Evolutionary conservation across 2,329 filamentous ascomycete genomes (phyloP), one percentile per base, ranked within the genome.

Genomic region (Microdochium bolleyi): DNA sequence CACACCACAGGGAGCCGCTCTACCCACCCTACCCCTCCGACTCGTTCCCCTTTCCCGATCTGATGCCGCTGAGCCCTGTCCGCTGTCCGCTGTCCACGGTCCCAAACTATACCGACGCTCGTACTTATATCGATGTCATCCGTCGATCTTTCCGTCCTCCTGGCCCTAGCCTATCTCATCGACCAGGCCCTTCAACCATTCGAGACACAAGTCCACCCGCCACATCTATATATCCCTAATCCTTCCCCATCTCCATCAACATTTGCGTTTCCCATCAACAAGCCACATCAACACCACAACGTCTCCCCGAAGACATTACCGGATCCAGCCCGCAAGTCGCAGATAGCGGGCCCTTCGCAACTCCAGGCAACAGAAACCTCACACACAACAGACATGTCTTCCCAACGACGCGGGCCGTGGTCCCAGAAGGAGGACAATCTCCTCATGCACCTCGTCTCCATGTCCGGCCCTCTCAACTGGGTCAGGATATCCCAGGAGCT

Each of bases 391-490:
- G 24, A 49, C 44, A 55, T 56, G 48, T 49, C 52, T 22, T 41
- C 52, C 21, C 60, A 71, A 49, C 63, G 67, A 58, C 82, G 89
- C 71, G 90, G 90, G 54, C 89, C 90, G 54, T 95, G 90, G 90
- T 87, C 89, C 57, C 83, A 85, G 61, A 76, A 79, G 51, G 90
- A 95, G 70, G 90, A 95, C 66, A 72, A 77, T 50, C 76, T 80
- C 55, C 78, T 95, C 24, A 77, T 90, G 59, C 76, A 81, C 55
- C 80, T 92, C 24, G 87, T 95, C 56, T 76, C 80, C 49, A 76
- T 78, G 51, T 83, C 89, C 68, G 88, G 89, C 30, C 79, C 88
- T 30, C 80, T 88, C 67, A 94, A 96, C 78, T 97, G 92, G 92
- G 90, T 96, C 14, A 81, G 84, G 58, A 95, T 96, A 63, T 84